Conservation (phyloP, 2,329 filamentous ascomycete genomes). For the Aureobasidium sp. region DNA sequence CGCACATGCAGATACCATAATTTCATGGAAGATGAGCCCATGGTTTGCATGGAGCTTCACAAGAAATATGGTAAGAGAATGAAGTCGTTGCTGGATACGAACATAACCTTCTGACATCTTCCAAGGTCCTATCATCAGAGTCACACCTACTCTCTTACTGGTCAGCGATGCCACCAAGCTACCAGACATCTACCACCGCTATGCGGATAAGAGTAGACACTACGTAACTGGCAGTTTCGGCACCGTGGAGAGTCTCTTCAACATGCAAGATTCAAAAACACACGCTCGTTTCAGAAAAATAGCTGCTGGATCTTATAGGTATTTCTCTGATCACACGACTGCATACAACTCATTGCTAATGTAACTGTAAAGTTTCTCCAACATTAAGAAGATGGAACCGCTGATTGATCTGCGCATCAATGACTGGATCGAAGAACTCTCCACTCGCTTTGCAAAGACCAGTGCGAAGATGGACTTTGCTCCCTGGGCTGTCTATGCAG, state of each 20-base stretch:
- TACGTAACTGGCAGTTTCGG: slow-evolving; percentile 48
- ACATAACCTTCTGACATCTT: not conserved
- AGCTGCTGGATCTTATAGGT: slow-evolving; percentile 42
- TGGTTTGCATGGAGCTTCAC: slow-evolving; percentile 35
- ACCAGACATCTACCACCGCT: no score
- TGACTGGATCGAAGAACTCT: no score
- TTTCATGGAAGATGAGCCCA: slow-evolving; percentile 37
- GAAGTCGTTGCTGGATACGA: no score
- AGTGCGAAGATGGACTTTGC: no score
- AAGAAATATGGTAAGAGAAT: slow-evolving; percentile 37
- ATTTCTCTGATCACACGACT: not conserved
- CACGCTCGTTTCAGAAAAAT: slow-evolving; percentile 48
- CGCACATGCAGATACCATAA: slow-evolving; percentile 30
- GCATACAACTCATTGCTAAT: not conserved
- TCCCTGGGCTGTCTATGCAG: slow-evolving; percentile 39
- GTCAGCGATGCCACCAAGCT: no score
- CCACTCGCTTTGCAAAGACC: no score
- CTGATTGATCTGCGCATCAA: no score
- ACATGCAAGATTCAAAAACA: slow-evolving; percentile 44
- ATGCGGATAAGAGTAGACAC: no score
- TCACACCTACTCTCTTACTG: no score
- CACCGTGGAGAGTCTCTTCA: slow-evolving; percentile 47
- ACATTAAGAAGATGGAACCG: no score
- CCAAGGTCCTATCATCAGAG: slow-evolving; percentile 24
- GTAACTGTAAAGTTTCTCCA: slow-evolving; percentile 31